These are phyloP conservation scores for Eutypa lata DNA, from an alignment of 2,329 filamentous ascomycete species.

Conservation along the genomic window DNA sequence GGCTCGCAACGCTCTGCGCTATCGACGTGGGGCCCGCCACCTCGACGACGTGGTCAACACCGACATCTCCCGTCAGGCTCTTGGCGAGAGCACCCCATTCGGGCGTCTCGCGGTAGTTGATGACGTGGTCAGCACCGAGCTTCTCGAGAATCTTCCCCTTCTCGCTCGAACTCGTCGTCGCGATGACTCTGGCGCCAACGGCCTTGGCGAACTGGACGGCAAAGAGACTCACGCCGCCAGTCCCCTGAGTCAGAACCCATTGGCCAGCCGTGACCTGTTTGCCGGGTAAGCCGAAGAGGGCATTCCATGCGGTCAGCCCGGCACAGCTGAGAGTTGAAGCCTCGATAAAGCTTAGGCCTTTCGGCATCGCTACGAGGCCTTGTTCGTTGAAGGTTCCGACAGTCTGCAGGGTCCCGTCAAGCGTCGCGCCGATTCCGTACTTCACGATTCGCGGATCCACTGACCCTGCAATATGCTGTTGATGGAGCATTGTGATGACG, in stretches of 20 bases:
- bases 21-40: constrained; percentile 38
- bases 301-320: constrained; percentile 51
- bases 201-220: neutral
- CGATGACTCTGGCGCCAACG: constrained; percentile 22
- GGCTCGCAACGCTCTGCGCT: constrained; percentile 35
- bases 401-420: constrained; percentile 30
- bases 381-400: constrained; percentile 38
- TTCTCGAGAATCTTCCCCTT: constrained; percentile 34
- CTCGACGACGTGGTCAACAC: constrained; percentile 43
- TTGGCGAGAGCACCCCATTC: constrained; percentile 39
- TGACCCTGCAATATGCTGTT: constrained; percentile 17
- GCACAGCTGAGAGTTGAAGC: constrained; percentile 50
- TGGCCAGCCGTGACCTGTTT: neutral
- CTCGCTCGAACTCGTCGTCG: constrained; percentile 35
- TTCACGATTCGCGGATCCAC: constrained; percentile 3
- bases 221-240: constrained; percentile 37
- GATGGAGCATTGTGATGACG: constrained; percentile 35
- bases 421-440: constrained; percentile 19
- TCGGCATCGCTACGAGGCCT: constrained; percentile 59
- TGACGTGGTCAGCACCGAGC: constrained; percentile 39
- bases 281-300: constrained; percentile 46
- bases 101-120: constrained; percentile 39
- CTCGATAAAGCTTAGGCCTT: constrained; percentile 42
- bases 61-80: constrained; percentile 28
- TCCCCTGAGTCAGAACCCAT: constrained; percentile 39